These are phyloP conservation scores for Ceratopteris richardii DNA, from an alignment of 75 land plant genomes.

Conservation along the genomic window DNA sequence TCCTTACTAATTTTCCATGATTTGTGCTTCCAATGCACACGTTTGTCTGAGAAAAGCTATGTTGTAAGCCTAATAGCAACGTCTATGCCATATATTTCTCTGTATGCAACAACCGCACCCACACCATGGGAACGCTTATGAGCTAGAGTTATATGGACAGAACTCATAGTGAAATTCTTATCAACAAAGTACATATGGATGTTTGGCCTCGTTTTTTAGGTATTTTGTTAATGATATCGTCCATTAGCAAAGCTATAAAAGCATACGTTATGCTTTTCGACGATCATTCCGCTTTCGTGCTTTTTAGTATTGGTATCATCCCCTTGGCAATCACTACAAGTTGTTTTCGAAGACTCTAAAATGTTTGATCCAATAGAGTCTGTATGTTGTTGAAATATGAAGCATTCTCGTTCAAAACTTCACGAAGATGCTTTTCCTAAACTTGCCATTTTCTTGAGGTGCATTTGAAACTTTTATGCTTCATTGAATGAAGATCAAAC, in stretches of 20 bases:
- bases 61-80: constrained; percentile 71
- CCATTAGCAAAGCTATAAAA: constrained; percentile 51
- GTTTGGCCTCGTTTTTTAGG: constrained; percentile 16
- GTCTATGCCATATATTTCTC: constrained; percentile 30
- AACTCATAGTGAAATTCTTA: constrained; percentile 1
- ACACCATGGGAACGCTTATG: constrained; percentile 87
- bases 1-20: constrained; percentile 41
- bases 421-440: constrained; percentile 70
- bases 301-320: constrained; percentile 22
- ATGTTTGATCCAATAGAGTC: constrained; percentile 60
- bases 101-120: constrained; percentile 68
- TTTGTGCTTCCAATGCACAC: constrained; percentile 65
- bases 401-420: constrained; percentile 39
- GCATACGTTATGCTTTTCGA: constrained; percentile 65
- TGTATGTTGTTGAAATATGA: constrained; percentile 65
- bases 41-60: constrained; percentile 53
- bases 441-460: constrained; percentile 58
- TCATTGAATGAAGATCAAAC: constrained; percentile 51
- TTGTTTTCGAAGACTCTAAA: constrained; percentile 53
- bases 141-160: constrained; percentile 84
- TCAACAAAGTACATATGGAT: constrained; percentile 38
- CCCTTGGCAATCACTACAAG: constrained; percentile 53
- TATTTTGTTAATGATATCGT: constrained; percentile 41
- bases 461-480: constrained; percentile 72
- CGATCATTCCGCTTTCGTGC: constrained; percentile 43